Conservation (phyloP, 2,329 filamentous ascomycete genomes). For the Colletotrichum sp. region DNA sequence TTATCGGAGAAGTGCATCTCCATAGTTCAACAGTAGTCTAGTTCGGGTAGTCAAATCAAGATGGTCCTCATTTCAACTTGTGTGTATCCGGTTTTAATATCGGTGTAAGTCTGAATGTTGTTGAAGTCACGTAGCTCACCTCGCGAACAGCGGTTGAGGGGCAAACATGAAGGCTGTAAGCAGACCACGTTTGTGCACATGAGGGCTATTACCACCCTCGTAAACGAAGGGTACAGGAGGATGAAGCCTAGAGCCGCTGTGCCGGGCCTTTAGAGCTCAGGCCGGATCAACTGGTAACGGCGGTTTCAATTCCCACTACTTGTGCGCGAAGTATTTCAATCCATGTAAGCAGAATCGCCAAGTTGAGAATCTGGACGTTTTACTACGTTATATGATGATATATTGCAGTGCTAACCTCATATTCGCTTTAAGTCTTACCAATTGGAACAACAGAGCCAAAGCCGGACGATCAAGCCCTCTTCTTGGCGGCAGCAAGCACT, state of each 20-base stretch:
- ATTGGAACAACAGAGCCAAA: fast-evolving
- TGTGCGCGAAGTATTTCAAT: not conserved
- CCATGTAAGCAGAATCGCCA: not conserved
- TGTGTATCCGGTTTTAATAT: not conserved
- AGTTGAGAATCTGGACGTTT: not conserved
- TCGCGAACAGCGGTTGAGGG: not conserved
- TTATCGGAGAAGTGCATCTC: fast-evolving
- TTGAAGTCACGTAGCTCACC: not conserved
- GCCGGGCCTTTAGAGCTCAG: not conserved
- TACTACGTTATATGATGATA: not conserved
- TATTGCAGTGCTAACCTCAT: not conserved
- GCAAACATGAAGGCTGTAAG: not conserved
- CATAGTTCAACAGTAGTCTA: not conserved
- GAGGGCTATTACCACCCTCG: not conserved
- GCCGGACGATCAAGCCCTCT: not conserved
- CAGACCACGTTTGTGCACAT: fast-evolving
- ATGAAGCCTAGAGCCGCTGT: not conserved
- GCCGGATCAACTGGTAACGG: not conserved
- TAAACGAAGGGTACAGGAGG: not conserved
- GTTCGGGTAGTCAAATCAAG: not conserved
- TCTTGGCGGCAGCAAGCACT: not conserved
- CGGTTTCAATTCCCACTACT: not conserved
- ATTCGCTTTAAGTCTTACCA: not conserved
- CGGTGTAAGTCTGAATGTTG: not conserved
- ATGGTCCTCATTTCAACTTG: fast-evolving